Evolutionary conservation across 129 eudicot species (phyloP).

Genomic region (Deinandra increscens): DNA sequence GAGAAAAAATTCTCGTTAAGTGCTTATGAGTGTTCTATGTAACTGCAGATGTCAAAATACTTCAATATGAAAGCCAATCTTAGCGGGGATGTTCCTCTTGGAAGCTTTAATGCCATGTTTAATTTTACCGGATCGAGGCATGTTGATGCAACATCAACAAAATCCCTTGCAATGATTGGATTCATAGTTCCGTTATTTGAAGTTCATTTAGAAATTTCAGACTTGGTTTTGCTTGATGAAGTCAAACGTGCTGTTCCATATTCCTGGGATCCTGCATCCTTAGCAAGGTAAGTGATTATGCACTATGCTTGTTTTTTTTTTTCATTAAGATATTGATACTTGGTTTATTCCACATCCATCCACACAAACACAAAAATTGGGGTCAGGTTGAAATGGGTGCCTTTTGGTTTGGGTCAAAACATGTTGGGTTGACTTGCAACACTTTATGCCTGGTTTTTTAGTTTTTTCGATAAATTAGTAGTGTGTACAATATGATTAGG

Average conservation of each 20-base stretch:
- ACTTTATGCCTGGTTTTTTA: background rate
- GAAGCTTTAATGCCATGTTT: constrained; percentile 94
- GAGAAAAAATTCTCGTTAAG: background rate
- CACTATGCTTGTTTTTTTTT: background rate
- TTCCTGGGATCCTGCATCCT: constrained; percentile 92
- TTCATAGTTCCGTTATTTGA: constrained; percentile 56
- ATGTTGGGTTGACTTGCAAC: background rate
- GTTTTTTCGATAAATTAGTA: background rate
- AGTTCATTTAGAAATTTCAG: constrained; percentile 48
- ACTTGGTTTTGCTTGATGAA: constrained; percentile 65
- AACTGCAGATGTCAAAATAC: constrained; percentile 70
- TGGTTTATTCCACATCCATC: background rate
- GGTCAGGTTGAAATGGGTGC: no score
- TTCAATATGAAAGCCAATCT: constrained; percentile 72
- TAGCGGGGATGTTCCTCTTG: constrained; percentile 72
- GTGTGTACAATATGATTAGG: background rate
- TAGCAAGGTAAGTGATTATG: constrained; percentile 65
- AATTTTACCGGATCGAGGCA: constrained; percentile 89
- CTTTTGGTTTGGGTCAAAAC: background rate
- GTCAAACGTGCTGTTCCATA: constrained; percentile 85
- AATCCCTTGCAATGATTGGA: constrained; percentile 95
- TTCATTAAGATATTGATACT: background rate
- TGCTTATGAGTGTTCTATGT: constrained; percentile 20
- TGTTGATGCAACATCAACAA: constrained; percentile 82
- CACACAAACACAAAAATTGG: background rate